Evolutionary conservation across 1,284 basidiomycete species (phyloP).

Genomic region (Leccinum olivaceoglutinosum): DNA sequence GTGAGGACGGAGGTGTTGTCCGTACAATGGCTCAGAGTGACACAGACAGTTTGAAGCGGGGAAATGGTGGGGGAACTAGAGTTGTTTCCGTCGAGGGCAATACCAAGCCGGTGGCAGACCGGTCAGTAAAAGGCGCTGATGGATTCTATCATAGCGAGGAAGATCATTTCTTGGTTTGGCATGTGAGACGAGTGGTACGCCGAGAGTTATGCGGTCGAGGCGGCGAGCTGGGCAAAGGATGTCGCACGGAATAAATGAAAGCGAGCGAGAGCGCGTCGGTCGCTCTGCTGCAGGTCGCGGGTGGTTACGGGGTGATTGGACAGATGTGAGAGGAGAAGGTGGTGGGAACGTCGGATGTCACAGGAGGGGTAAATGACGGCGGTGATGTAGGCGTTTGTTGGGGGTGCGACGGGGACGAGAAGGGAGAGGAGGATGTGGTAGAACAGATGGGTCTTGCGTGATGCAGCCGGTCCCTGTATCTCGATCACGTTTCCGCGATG

Average conservation of each 20-base stretch:
- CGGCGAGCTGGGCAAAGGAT: slow-evolving; percentile 62
- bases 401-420: slow-evolving; percentile 42
- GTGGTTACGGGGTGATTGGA: slow-evolving; percentile 17
- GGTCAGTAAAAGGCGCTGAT: slow-evolving; percentile 75
- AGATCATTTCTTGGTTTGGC: slow-evolving; percentile 47
- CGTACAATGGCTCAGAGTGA: slow-evolving; percentile 36
- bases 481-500: slow-evolving; percentile 52
- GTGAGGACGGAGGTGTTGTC: slow-evolving; percentile 44
- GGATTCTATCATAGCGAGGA: slow-evolving; percentile 64
- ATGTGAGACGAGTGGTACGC: slow-evolving; percentile 46
- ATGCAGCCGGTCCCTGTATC: slow-evolving; percentile 66
- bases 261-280: slow-evolving; percentile 42
- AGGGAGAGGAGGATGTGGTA: slow-evolving; percentile 61
- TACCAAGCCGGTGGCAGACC: slow-evolving; percentile 46
- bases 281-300: slow-evolving; percentile 27
- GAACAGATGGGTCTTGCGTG: slow-evolving; percentile 72
- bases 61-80: slow-evolving; percentile 10
- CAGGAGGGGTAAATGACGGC: slow-evolving; percentile 63
- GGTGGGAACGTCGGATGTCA: slow-evolving; percentile 46
- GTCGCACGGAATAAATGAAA: slow-evolving; percentile 64
- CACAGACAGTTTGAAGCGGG: slow-evolving; percentile 35
- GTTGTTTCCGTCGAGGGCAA: slow-evolving; percentile 13
- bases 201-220: slow-evolving; percentile 56
- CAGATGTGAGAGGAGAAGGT: slow-evolving; percentile 43
- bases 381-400: slow-evolving; percentile 41